These are phyloP conservation scores for Tolypocladium album DNA, from an alignment of 2,329 filamentous ascomycete species.

Conservation along the genomic window DNA sequence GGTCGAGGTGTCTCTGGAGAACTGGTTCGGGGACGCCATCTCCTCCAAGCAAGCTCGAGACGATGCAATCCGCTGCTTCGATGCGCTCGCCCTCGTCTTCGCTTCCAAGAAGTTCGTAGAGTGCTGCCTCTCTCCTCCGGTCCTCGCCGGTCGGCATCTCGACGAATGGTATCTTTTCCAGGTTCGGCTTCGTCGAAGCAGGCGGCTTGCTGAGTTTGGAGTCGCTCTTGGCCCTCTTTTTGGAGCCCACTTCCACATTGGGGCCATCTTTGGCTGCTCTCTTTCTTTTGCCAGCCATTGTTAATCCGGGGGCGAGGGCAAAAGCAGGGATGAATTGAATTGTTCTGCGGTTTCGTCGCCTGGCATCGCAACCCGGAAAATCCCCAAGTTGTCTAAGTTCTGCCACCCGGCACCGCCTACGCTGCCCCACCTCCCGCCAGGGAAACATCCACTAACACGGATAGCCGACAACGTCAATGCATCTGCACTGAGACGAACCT, in stretches of 20 bases:
- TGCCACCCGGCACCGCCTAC: background rate
- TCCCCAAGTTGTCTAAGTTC: background rate
- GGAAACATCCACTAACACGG: too few species aligned
- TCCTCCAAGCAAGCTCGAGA: conserved; percentile 42
- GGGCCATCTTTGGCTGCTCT: conserved; percentile 20
- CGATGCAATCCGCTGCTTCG: conserved; percentile 45
- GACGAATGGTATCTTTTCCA: conserved; percentile 34
- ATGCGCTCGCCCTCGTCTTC: conserved; percentile 46
- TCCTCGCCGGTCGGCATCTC: conserved; percentile 41
- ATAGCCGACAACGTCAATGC: background rate
- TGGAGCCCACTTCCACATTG: conserved; percentile 11
- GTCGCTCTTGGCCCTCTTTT: conserved; percentile 21
- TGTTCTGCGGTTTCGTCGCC: background rate
- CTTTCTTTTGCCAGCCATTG: conserved; percentile 25
- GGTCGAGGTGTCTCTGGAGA: conserved; percentile 48
- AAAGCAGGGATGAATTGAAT: background rate
- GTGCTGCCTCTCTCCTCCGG: conserved; percentile 43
- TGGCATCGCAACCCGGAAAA: background rate
- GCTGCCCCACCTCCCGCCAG: background rate
- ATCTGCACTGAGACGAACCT: background rate
- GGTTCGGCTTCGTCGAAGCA: conserved; percentile 13
- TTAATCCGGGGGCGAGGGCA: conserved; percentile 1
- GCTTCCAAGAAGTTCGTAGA: conserved; percentile 53
- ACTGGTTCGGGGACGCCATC: conserved; percentile 40
- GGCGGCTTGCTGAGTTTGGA: conserved; percentile 8